A percentile compares a stretch with the other conserved stretches of the same genome.
phyloP scores from a whole-genome alignment of 2,329 filamentous ascomycete genomes.

The Claviceps fusiformis region DNA sequence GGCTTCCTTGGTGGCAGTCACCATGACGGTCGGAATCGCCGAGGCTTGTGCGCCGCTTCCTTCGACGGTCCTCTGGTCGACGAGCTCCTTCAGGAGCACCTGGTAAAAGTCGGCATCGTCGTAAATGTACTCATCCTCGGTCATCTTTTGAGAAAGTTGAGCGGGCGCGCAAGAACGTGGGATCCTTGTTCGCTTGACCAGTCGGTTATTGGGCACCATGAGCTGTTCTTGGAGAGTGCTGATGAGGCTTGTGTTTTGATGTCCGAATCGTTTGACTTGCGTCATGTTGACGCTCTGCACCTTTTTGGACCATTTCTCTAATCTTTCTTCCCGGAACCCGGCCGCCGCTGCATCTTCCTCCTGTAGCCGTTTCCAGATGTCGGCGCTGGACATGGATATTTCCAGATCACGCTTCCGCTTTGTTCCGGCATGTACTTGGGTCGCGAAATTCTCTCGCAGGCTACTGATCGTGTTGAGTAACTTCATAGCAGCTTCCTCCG shows the following conservation, averaged over 20 bases:
- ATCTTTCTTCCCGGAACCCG: slow-evolving; percentile 51
- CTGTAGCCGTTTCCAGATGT: slow-evolving; percentile 62
- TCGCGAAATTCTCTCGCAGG: slow-evolving; percentile 48
- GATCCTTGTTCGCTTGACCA: slow-evolving; percentile 54
- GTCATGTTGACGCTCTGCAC: slow-evolving; percentile 33
- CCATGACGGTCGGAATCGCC: slow-evolving; percentile 41
- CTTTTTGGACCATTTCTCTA: slow-evolving; percentile 87
- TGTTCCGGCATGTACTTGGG: slow-evolving; percentile 34
- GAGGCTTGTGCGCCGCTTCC: slow-evolving; percentile 34
- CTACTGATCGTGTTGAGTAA: slow-evolving; percentile 71
- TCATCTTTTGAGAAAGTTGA: slow-evolving; percentile 45
- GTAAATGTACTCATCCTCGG: slow-evolving; percentile 55
- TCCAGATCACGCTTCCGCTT: slow-evolving; percentile 49
- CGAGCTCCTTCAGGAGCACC: slow-evolving; percentile 77
- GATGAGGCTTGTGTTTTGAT: slow-evolving; percentile 36
- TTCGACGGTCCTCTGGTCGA: slow-evolving; percentile 73
- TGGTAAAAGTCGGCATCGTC: slow-evolving; percentile 96
- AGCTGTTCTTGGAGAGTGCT: slow-evolving; percentile 57
- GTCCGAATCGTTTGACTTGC: slow-evolving; percentile 13
- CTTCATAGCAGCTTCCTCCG: slow-evolving; percentile 72
- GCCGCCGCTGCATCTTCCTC: slow-evolving; percentile 46
- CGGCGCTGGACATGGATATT: slow-evolving; percentile 41
- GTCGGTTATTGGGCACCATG: slow-evolving; percentile 43
- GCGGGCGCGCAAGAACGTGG: slow-evolving; percentile 65
- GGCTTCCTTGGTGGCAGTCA: slow-evolving; percentile 58